Evolutionary conservation across 2,329 filamentous ascomycete genomes (phyloP).

Genomic region (Fusarium avenaceum): DNA sequence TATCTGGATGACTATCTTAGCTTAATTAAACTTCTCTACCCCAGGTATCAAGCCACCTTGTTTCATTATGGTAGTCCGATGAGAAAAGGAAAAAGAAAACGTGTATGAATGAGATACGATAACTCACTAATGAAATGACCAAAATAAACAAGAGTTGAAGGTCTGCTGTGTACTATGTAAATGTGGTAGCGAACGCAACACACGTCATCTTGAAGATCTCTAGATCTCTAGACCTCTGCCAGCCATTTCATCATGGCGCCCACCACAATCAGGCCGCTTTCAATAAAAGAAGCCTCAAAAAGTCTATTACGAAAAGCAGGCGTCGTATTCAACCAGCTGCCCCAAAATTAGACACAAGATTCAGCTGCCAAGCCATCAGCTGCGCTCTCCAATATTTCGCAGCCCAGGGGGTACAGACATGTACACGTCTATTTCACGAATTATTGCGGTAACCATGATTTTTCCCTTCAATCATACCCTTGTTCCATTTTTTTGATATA

Average conservation of each 20-base stretch:
- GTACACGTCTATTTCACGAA: slow-evolving; percentile 5
- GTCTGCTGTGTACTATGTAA: neutral
- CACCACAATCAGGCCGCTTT: neutral
- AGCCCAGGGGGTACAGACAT: neutral
- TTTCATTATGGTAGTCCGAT: neutral
- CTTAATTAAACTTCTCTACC: slow-evolving; percentile 19
- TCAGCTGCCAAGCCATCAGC: slow-evolving; percentile 8
- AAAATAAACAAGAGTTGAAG: neutral
- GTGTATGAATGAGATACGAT: neutral
- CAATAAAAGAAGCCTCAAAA: slow-evolving; percentile 11
- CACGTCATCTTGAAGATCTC: slow-evolving; percentile 1
- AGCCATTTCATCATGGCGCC: slow-evolving; percentile 2
- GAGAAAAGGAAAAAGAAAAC: neutral
- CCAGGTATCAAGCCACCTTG: slow-evolving; percentile 9
- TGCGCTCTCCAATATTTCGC: neutral
- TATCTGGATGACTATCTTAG: neutral
- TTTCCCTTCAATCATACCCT: slow-evolving; percentile 7
- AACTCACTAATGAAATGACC: neutral
- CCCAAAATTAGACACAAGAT: slow-evolving; percentile 6
- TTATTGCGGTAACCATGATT: slow-evolving; percentile 4
- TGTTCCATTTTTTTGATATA: slow-evolving; percentile 33
- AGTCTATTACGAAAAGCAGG: slow-evolving; percentile 1
- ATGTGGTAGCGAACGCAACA: slow-evolving; percentile 15
- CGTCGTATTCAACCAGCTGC: neutral
- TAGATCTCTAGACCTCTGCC: neutral